A percentile compares a stretch with the other conserved stretches of the same genome.
phyloP scores from a whole-genome alignment of 108 stramenopile species.

The Nitzschia sp. region DNA sequence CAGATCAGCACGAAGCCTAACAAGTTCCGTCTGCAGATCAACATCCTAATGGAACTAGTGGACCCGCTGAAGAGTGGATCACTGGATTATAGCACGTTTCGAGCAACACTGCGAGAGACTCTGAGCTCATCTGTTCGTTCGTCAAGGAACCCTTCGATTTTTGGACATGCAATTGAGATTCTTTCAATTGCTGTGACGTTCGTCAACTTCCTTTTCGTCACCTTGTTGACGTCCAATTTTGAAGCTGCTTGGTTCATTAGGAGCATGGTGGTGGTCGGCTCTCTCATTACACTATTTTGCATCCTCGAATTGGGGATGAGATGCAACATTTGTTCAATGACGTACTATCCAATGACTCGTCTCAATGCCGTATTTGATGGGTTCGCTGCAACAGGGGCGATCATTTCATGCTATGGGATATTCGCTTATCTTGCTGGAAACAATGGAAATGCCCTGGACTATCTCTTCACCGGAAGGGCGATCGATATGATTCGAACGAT shows the following conservation, averaged over 20 bases:
- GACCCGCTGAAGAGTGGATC: background rate
- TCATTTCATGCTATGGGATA: constrained; percentile 36
- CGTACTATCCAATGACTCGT: constrained; percentile 34
- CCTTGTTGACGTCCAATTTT: constrained; percentile 34
- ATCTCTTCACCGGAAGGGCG: constrained; percentile 42
- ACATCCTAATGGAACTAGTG: constrained; percentile 6
- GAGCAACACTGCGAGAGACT: constrained; percentile 38
- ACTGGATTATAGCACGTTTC: constrained; percentile 37
- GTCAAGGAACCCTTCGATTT: constrained; percentile 13
- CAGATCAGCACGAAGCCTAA: background rate
- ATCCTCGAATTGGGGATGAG: constrained; percentile 25
- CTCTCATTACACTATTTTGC: constrained; percentile 32
- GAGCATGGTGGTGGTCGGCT: constrained; percentile 21
- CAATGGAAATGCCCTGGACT: constrained; percentile 23
- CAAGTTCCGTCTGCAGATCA: background rate
- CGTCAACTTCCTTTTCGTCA: constrained; percentile 51
- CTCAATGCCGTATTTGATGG: constrained; percentile 46
- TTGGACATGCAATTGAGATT: constrained; percentile 29
- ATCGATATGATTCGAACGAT: constrained; percentile 60
- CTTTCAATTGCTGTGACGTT: constrained; percentile 37
- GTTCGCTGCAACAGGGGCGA: constrained; percentile 36
- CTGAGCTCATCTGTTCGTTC: constrained; percentile 43
- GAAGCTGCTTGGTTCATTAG: constrained; percentile 22
- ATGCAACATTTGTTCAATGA: constrained; percentile 4
- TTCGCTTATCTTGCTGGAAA: background rate